Evolutionary conservation across 2,329 filamentous ascomycete species (phyloP).

Genomic region (Furcasterigmium furcatum): DNA sequence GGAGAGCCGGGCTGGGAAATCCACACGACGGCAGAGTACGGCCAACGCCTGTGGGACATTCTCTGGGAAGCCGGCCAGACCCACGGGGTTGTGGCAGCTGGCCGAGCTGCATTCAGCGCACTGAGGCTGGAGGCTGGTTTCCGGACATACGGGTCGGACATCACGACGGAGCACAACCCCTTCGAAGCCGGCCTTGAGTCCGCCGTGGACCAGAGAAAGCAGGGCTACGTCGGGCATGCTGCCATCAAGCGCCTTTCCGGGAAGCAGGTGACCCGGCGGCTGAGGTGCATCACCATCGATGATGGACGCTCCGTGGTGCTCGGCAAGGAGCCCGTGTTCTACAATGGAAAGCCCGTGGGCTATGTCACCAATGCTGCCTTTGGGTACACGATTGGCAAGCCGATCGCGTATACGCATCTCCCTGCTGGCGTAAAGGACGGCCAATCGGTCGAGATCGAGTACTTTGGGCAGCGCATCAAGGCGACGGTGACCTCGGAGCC

Average conservation of each 20-base stretch:
- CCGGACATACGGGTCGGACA: constrained; percentile 52
- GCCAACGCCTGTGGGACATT: constrained; percentile 55
- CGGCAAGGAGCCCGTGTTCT: constrained; percentile 60
- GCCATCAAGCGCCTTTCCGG: constrained; percentile 38
- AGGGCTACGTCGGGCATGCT: constrained; percentile 46
- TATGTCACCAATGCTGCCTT: constrained; percentile 62
- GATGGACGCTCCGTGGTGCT: constrained; percentile 55
- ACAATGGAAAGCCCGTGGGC: constrained; percentile 40
- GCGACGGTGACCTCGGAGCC: constrained; percentile 53
- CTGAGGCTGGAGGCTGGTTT: constrained; percentile 59
- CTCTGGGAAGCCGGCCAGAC: constrained; percentile 51
- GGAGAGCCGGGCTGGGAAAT: constrained; percentile 63
- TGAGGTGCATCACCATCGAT: constrained; percentile 51
- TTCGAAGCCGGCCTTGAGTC: constrained; percentile 54
- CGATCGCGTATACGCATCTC: constrained; percentile 57
- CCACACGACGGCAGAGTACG: constrained; percentile 56
- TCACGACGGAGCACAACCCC: constrained; percentile 59
- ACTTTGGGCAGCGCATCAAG: constrained; percentile 51
- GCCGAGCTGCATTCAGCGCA: constrained; percentile 54
- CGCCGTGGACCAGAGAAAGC: constrained; percentile 44
- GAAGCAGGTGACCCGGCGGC: constrained; percentile 24
- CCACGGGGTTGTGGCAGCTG: constrained; percentile 55
- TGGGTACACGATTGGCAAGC: constrained; percentile 55
- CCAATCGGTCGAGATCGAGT: constrained; percentile 54
- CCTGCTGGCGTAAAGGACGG: constrained; percentile 43